A percentile compares a stretch with the other conserved stretches of the same genome.
These are phyloP conservation scores for Lagenidium giganteum DNA, from an alignment of 352 stramenopile species.

Conservation along the genomic window DNA sequence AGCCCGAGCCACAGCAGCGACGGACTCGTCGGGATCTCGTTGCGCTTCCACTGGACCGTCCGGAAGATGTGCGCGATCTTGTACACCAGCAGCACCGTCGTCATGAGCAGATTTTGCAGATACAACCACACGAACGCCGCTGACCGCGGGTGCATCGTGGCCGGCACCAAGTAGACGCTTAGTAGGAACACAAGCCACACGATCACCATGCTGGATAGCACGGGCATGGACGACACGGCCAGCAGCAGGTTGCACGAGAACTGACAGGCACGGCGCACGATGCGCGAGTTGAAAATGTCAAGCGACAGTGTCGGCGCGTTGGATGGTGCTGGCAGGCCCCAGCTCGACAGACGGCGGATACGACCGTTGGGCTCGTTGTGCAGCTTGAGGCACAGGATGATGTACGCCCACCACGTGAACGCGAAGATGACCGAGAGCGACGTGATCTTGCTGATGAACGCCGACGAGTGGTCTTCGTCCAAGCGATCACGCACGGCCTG, in stretches of 20 bases:
- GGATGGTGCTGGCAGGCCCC: slow-evolving; percentile 39
- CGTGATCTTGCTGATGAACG: slow-evolving; percentile 55
- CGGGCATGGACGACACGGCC: slow-evolving; percentile 53
- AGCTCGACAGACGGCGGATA: slow-evolving; percentile 53
- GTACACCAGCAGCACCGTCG: slow-evolving; percentile 63
- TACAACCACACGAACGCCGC: slow-evolving; percentile 59
- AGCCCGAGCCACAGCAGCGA: slow-evolving; percentile 49
- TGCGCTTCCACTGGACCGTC: slow-evolving; percentile 60
- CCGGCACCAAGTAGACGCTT: slow-evolving; percentile 46
- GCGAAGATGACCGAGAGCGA: slow-evolving; percentile 55
- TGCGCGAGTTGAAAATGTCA: slow-evolving; percentile 68
- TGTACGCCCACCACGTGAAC: slow-evolving; percentile 61
- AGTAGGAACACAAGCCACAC: slow-evolving; percentile 40
- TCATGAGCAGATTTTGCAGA: slow-evolving; percentile 50
- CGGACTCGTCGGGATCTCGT: slow-evolving; percentile 49
- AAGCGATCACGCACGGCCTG: slow-evolving; percentile 51
- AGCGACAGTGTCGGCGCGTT: slow-evolving; percentile 49
- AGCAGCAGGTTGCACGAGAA: slow-evolving; percentile 73
- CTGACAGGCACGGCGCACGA: slow-evolving; percentile 66
- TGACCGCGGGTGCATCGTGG: slow-evolving; percentile 68
- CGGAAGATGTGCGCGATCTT: slow-evolving; percentile 60
- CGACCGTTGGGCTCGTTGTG: slow-evolving; percentile 61
- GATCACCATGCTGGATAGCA: slow-evolving; percentile 56
- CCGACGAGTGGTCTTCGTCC: slow-evolving; percentile 54
- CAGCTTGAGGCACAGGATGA: slow-evolving; percentile 61